Evolutionary conservation across 768 basidiomycete species (phyloP).

Genomic region (Psilocybe subaeruginosa): DNA sequence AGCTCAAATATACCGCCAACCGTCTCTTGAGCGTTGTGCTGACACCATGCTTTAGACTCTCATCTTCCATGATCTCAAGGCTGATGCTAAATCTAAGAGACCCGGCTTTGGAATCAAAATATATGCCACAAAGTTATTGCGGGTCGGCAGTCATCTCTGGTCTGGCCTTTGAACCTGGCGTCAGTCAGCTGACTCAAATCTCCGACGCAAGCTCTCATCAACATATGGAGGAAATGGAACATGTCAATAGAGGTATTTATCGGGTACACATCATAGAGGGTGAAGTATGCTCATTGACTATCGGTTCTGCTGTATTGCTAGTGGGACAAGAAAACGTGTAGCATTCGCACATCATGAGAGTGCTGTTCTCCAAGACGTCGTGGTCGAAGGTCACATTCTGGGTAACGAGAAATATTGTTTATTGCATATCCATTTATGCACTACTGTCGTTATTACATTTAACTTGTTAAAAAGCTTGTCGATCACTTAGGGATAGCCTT

Average conservation of each 20-base stretch:
- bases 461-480: no score
- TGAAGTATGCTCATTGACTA: no score
- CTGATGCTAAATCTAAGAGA: constrained; percentile 2
- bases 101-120: not conserved
- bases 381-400: no score
- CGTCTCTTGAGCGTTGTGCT: not conserved
- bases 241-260: no score
- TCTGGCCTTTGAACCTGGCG: not conserved
- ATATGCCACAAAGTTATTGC: not conserved
- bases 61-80: constrained; percentile 1
- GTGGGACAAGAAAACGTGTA: no score
- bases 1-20: not conserved
- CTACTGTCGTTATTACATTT: no score
- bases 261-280: no score
- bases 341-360: no score
- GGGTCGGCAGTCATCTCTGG: not conserved
- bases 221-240: not conserved
- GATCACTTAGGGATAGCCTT: not conserved
- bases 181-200: not conserved
- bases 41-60: not conserved
- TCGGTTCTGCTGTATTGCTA: no score
- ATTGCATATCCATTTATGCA: no score
- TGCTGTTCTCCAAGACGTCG: no score
- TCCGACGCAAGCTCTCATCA: not conserved
- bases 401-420: no score